phyloP scores from a whole-genome alignment of 139 green algal genomes.

The Trebouxia sp. region DNA sequence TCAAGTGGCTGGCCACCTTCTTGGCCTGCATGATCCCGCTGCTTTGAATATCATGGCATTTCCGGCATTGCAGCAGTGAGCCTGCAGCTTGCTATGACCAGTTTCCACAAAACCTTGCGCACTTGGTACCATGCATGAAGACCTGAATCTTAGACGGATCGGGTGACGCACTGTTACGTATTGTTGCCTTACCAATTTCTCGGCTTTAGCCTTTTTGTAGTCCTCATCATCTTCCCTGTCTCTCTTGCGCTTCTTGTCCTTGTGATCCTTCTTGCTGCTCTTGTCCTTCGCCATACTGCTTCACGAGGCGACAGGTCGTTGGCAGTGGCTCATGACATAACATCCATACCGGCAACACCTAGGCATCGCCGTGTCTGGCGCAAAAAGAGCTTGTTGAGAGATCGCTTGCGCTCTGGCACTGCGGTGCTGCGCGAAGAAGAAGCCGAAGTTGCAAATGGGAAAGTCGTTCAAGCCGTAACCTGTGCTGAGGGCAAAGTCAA shows the following conservation, averaged over 20 bases:
- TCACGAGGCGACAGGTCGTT: no score
- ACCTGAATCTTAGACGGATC: no score
- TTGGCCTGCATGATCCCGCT: constrained; percentile 45
- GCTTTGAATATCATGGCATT: neutral
- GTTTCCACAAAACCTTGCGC: no score
- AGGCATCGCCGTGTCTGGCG: no score
- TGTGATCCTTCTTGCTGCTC: constrained; percentile 47
- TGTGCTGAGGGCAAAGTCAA: no score
- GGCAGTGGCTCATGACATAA: no score
- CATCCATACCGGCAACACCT: no score
- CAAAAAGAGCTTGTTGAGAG: no score
- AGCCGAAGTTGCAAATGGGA: no score
- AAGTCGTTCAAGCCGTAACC: neutral
- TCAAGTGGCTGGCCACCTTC: constrained; percentile 62
- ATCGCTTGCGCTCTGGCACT: no score
- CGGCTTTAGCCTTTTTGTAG: constrained; percentile 32
- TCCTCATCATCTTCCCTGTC: constrained; percentile 45
- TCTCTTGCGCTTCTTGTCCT: constrained; percentile 46
- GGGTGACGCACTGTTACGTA: neutral
- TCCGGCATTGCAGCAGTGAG: neutral
- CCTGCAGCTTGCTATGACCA: neutral
- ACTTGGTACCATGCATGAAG: no score
- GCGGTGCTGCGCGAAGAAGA: no score
- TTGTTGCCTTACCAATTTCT: constrained; percentile 34
- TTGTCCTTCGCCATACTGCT: constrained; percentile 31